Base-by-base conservation (phyloP, 2,329 filamentous ascomycete species). In the Penicillium sp. region DNA sequence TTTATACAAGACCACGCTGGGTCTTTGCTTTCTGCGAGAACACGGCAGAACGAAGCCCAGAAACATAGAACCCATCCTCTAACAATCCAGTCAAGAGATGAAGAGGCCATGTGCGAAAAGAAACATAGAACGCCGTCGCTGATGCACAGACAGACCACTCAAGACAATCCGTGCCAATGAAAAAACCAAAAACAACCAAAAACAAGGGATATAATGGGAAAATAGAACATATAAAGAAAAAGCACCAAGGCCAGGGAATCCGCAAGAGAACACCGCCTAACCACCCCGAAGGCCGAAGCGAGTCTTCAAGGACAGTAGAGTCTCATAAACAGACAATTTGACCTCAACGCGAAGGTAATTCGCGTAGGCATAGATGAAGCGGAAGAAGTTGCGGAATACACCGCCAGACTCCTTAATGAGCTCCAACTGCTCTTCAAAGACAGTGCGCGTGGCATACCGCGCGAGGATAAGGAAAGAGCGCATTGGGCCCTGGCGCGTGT, bases 401-500 rank as follows among this genome's bases (percentile, higher is more conserved):
- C 81, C 82, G 4, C 81, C 81, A 2, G 67, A 68, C 40, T 83
- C 73, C 3, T 71, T 66, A 50, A 81, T 75, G 16, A 61, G 57
- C 54, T 87, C 84, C 58, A 85, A 72, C 58, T 83, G 76, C 68
- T 87, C 85, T 58, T 86, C 79, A 66, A 84, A 87, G 15, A 88
- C 84, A 9, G 82, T 83, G 43, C 82, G 78, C 16, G 83, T 84
- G 19, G 85, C 85, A 67, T 87, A 87, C 36, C 81, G 79, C 6
- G 85, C 85, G 27, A 88, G 81, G 57, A 88, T 87, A 60, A 88
- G 76, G 68, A 88, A 87, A 4, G 82, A 84, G 36, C 84, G 78
- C 48, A 85, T 76, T 1, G 85, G 84, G 1, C 85, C 85, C 66
- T 85, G 75, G 41, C 75, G 75, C n/a, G 79, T 81, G 53, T 81